phyloP scores from a whole-genome alignment of 495 filamentous ascomycete species.

The Aspergillus sclerotioniger region DNA sequence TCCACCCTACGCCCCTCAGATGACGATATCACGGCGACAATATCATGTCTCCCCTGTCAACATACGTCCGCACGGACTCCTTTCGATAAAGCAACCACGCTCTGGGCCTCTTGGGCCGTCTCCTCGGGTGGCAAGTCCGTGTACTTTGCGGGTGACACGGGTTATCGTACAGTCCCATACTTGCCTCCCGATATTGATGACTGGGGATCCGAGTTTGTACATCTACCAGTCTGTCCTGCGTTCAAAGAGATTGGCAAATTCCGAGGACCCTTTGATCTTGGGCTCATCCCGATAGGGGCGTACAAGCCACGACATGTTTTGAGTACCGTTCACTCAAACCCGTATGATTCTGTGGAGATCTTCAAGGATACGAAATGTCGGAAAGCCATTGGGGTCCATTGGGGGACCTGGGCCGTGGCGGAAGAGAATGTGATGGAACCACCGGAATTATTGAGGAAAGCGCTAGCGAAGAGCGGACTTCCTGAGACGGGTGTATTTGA shows the following conservation, averaged over 20 bases:
- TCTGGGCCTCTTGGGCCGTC: constrained; percentile 88
- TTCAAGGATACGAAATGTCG: constrained; percentile 87
- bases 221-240: constrained; percentile 72
- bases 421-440: constrained; percentile 85
- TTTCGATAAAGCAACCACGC: constrained; percentile 68
- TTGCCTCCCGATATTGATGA: constrained; percentile 67
- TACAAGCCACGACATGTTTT: constrained; percentile 77
- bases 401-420: constrained; percentile 91
- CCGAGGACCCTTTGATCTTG: constrained; percentile 87
- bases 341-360: constrained; percentile 85
- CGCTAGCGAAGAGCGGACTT: constrained; percentile 65
- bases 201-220: constrained; percentile 64
- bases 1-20: no score
- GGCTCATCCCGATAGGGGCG: constrained; percentile 91
- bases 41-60: constrained; percentile 84
- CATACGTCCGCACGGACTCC: constrained; percentile 68
- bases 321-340: constrained; percentile 83
- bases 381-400: constrained; percentile 88
- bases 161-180: constrained; percentile 79
- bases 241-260: constrained; percentile 82
- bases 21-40: constrained; percentile 63
- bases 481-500: constrained; percentile 82
- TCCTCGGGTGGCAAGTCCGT: constrained; percentile 58
- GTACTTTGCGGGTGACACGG: constrained; percentile 61
- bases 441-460: constrained; percentile 68